phyloP scores from a whole-genome alignment of 495 filamentous ascomycete genomes.

The Penicillium turbatum region DNA sequence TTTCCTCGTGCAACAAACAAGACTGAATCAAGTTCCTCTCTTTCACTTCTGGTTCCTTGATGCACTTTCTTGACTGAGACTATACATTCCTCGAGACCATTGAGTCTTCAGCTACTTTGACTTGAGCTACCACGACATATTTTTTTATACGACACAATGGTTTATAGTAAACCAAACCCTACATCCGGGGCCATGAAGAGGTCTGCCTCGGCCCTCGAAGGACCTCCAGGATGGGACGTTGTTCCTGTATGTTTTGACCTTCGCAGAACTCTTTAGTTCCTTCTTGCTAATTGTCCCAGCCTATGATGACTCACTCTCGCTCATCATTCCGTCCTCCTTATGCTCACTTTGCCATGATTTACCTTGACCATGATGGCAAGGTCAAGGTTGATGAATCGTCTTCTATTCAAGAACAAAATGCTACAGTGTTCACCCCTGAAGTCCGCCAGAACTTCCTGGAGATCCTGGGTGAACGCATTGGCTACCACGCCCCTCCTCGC shows the following conservation, averaged over 20 bases:
- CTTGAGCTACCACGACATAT: neutral
- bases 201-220: slow-evolving; percentile 33
- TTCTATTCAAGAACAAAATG: slow-evolving; percentile 33
- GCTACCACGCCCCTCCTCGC: slow-evolving; percentile 27
- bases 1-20: neutral
- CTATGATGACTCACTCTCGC: slow-evolving; percentile 31
- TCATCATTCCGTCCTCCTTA: slow-evolving; percentile 32
- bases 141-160: slow-evolving; percentile 25
- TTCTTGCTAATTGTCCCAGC: slow-evolving; percentile 12
- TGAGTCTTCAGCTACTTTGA: neutral
- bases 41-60: neutral
- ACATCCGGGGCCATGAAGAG: slow-evolving; percentile 35
- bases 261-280: neutral
- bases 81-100: neutral
- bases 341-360: slow-evolving; percentile 42
- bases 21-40: neutral
- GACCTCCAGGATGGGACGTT: slow-evolving; percentile 33
- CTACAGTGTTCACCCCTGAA: slow-evolving; percentile 36
- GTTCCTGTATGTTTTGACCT: slow-evolving; percentile 30
- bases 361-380: slow-evolving; percentile 38
- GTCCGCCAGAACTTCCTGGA: slow-evolving; percentile 39
- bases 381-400: slow-evolving; percentile 37
- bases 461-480: slow-evolving; percentile 31
- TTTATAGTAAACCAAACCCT: slow-evolving; percentile 29
- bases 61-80: neutral